Evolutionary conservation across 495 filamentous ascomycete genomes (phyloP), one percentile per base, ranked within the genome.

Genomic region (Podospora conica): DNA sequence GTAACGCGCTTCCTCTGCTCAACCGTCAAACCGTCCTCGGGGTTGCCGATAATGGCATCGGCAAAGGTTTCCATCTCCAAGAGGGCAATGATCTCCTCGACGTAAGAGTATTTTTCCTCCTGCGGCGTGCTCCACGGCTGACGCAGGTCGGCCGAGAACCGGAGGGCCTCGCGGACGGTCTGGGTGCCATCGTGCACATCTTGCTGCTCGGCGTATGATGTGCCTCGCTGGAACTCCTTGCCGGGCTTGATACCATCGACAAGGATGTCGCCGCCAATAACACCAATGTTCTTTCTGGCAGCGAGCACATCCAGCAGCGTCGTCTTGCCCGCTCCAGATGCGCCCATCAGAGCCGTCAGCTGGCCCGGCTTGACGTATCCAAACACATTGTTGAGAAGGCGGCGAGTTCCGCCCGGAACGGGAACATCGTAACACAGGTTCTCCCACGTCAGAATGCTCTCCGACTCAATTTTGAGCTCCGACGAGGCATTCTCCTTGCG

Each of bases 1-100:
- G 92, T 96, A 3, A 96, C 90, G 29, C 91, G 87, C 77, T 97
- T 96, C 5, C 93, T 81, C 73, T 96, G 89, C 71, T 96, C 93
- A n/a, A 96, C 90, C 6, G 90, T 91, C 24, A 97, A 82, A n/a
- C 93, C 93, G 12, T 81, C 82, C 63, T 89, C 88, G 0, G 87
- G 87, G 1, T 84, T 83, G 5, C 93, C 93, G 61, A 97, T 93
- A 48, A 94, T 89, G 12, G 91, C 90, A 72, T 93, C 92, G 3
- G 91, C 91, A 63, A 95, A 88, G 22, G 88, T 83, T 71, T 92
- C 87, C 84, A 97, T 90, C 69, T 96, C 92, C 4, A 96, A 74
- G 4, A 96, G 78, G 1, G 85, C 82, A 40, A 96, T 88, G 53
- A 96, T 89, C 60, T 90, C 86, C 71, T 96, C 93, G 3, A 93